Percentiles rank a stretch among this genome's conserved stretches.
These are phyloP conservation scores for Podospora appendiculata DNA, from an alignment of 495 filamentous ascomycete genomes.

Conservation along the genomic window DNA sequence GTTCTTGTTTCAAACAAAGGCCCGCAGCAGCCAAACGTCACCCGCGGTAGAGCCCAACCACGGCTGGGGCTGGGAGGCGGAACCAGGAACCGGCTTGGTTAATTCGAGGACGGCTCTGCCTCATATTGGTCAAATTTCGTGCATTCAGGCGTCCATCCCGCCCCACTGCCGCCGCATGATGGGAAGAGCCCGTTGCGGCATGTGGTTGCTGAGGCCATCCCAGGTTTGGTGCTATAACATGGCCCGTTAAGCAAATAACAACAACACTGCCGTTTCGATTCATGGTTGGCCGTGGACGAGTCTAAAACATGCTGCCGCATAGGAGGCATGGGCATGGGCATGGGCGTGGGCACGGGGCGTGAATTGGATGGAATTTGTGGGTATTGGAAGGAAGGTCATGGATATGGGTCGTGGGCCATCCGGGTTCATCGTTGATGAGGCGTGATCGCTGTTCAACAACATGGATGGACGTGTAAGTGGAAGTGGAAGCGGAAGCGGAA, in stretches of 20 bases:
- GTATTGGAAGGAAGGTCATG: too few relatives aligned
- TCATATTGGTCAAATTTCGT: neutral
- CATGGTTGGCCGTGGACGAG: neutral
- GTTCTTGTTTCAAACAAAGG: too few relatives aligned
- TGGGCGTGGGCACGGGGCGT: conserved; percentile 4
- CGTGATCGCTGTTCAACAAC: too few relatives aligned
- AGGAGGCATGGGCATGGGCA: neutral
- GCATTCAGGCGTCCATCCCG: neutral
- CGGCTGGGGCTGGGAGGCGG: too few relatives aligned
- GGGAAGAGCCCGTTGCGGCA: neutral
- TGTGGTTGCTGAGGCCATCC: too few relatives aligned
- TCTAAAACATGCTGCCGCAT: neutral
- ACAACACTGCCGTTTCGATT: neutral
- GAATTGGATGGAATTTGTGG: neutral
- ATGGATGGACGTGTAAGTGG: too few relatives aligned
- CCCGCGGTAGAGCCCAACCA: too few relatives aligned
- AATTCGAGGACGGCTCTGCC: neutral
- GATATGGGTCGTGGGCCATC: too few relatives aligned
- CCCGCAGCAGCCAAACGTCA: too few relatives aligned
- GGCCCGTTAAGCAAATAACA: neutral
- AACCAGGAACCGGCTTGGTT: too few relatives aligned
- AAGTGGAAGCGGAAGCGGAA: too few relatives aligned
- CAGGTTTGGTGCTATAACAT: neutral
- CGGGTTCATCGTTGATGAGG: too few relatives aligned
- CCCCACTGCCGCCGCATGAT: neutral